Evolutionary conservation across 345 rosid species (phyloP).

Genomic region (Toxicodendron radicans): DNA sequence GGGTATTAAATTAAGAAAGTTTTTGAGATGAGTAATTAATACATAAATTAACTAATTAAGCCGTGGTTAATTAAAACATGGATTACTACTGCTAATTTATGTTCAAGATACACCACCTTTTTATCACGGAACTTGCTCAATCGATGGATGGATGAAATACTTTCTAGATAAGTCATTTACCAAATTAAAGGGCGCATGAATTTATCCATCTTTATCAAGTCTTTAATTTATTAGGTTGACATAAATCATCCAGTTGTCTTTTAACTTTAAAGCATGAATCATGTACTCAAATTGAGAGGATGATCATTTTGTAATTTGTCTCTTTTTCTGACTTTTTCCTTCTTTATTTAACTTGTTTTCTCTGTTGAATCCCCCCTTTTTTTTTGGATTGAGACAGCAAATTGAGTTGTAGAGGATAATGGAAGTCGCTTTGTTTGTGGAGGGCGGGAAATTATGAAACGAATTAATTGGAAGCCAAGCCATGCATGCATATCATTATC

Average conservation of each 20-base stretch:
- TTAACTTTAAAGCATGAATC: slow-evolving; percentile 23
- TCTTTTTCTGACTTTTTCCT: slow-evolving; percentile 24
- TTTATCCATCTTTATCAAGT: slow-evolving; percentile 29
- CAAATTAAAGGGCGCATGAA: neutral
- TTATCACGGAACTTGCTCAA: slow-evolving; percentile 24
- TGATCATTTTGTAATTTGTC: slow-evolving; percentile 33
- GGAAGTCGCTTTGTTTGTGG: slow-evolving; percentile 26
- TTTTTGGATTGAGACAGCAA: slow-evolving; percentile 33
- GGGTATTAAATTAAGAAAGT: too few species aligned
- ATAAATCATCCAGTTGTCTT: slow-evolving; percentile 13
- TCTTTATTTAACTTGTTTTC: slow-evolving; percentile 11
- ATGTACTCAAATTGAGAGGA: slow-evolving; percentile 4
- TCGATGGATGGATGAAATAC: neutral
- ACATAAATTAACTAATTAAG: neutral
- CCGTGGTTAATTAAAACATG: neutral
- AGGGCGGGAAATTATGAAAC: neutral
- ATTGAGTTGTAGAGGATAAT: slow-evolving; percentile 27
- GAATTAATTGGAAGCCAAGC: slow-evolving; percentile 1
- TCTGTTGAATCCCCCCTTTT: slow-evolving; percentile 15
- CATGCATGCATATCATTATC: slow-evolving; percentile 24
- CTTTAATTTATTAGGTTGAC: slow-evolving; percentile 7
- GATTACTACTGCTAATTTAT: neutral
- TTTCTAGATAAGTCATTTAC: neutral
- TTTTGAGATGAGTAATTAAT: neutral
- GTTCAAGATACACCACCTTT: neutral